phyloP scores from a whole-genome alignment of 371 early-diverging fungal species.

The Apophysomyces ossiformis region DNA sequence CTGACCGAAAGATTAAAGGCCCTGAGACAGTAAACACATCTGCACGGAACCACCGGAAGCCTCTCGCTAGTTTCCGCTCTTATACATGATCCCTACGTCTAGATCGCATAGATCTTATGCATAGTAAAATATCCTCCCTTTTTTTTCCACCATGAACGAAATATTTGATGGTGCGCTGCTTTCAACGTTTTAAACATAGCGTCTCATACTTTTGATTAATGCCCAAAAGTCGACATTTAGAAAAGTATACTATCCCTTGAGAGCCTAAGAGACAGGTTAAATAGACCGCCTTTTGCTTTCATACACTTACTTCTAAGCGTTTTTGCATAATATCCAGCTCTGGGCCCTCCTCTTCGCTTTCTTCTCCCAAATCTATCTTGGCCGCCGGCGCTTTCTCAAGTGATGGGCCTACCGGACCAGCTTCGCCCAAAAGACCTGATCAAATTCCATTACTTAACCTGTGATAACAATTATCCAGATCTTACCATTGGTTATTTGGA shows the following conservation, averaged over 20 bases:
- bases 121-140: not conserved
- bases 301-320: conserved; percentile 69
- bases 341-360: conserved; percentile 72
- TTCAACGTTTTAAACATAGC: not conserved
- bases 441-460: not conserved
- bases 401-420: conserved; percentile 61
- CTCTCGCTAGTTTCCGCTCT: not conserved
- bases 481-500: conserved; percentile 86
- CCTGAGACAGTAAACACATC: conserved; percentile 30
- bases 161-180: not conserved
- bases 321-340: conserved; percentile 87
- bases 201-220: not conserved
- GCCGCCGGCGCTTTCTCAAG: conserved; percentile 51
- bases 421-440: conserved; percentile 74
- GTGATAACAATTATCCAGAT: not conserved
- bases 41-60: not conserved
- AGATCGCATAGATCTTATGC: not conserved
- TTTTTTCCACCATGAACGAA: not conserved
- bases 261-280: not conserved
- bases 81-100: not conserved
- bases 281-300: not conserved
- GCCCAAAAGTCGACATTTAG: not conserved
- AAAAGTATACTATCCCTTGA: conserved; percentile 8
- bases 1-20: conserved; percentile 40
- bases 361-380: conserved; percentile 54